Base-by-base conservation (phyloP, 2,329 filamentous ascomycete genomes). In the Thyridium curvatum region DNA sequence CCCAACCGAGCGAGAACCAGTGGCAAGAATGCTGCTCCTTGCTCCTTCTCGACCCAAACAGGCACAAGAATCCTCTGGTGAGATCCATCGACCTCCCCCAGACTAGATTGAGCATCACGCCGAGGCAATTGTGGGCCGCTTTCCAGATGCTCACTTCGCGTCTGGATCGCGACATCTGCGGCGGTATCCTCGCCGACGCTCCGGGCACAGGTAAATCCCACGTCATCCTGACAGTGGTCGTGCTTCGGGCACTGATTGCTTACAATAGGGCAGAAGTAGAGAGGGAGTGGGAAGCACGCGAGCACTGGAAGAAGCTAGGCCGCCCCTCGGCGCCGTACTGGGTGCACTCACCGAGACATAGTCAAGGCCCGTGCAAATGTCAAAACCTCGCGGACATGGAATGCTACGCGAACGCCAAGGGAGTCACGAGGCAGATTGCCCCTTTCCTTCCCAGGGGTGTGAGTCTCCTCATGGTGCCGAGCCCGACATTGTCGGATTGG, bases 201-300 rank as follows among this genome's bases (percentile, higher is more conserved):
- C 40, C 48, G 46, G 48, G 46, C 34, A 49, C 48, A 8, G 48
- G 46, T 34, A 50, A 50, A 42, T 47, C 48, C 10, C 47, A 49
- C n/a, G 39, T 49, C 12, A 44, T 42, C 12, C 41, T 50, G 15
- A 26, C 41, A 15, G 39, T 45, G 21, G 47, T 44, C 18, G 35
- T 48, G 5, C 32, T 50, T 38, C 41, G 44, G 12, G 46, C 44
- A 12, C 41, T 35, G 18, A 49, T 50, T 30, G 39, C 29, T n/a
- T 45, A 45, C 43, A 50, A 40, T 42, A 43, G 42, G 12, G 43
- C 48, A 35, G 46, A 50, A 34, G 48, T 50, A n/a, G 39, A 45
- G 44, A 41, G 43, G 7, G 48, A 50, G 38, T 50, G 48, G 48
- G 38, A 44, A 44, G 32, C 42, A 30, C 38, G 40, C 9, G 42